These are phyloP conservation scores for Zizania palustris DNA, from an alignment of 202 grass and related monocot species.

Conservation along the genomic window DNA sequence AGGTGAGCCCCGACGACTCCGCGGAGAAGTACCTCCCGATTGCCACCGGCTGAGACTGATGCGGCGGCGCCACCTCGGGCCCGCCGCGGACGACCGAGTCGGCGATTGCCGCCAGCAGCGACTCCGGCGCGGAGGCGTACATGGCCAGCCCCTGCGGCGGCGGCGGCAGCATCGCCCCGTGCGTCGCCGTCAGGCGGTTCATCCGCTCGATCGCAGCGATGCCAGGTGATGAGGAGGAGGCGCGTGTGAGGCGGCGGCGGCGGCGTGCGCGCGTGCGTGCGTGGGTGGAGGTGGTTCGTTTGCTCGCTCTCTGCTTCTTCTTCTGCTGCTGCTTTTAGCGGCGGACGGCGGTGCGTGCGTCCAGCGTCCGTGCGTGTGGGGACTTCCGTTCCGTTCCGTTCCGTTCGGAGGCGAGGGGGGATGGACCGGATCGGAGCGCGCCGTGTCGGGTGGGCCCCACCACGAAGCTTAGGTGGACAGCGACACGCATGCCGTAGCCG, in stretches of 20 bases:
- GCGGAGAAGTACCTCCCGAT: slow-evolving; percentile 68
- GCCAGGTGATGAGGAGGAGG: too few relatives aligned
- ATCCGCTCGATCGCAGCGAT: background rate
- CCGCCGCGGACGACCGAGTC: slow-evolving; percentile 52
- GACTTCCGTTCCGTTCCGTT: too few relatives aligned
- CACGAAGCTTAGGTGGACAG: too few relatives aligned
- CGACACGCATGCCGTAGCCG: too few relatives aligned
- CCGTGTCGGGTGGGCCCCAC: too few relatives aligned
- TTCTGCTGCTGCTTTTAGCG: background rate
- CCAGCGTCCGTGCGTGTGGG: too few relatives aligned
- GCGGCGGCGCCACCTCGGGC: background rate
- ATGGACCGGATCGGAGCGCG: too few relatives aligned
- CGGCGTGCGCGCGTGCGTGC: too few relatives aligned
- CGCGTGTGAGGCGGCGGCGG: too few relatives aligned
- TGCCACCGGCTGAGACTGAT: background rate
- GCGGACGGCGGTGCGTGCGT: background rate
- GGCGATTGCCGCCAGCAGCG: slow-evolving; percentile 60
- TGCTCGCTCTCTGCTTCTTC: background rate
- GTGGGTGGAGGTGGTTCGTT: background rate
- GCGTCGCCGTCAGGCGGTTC: slow-evolving; percentile 53
- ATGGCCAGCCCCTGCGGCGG: slow-evolving; percentile 40
- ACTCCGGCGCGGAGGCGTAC: slow-evolving; percentile 69
- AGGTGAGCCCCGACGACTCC: slow-evolving; percentile 63
- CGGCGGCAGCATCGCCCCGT: slow-evolving; percentile 23
- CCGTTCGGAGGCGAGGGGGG: too few relatives aligned